Evolutionary conservation across 176 grass and related monocot genomes (phyloP), one percentile per base, ranked within the genome.

Genomic region (Oryza meridionalis): DNA sequence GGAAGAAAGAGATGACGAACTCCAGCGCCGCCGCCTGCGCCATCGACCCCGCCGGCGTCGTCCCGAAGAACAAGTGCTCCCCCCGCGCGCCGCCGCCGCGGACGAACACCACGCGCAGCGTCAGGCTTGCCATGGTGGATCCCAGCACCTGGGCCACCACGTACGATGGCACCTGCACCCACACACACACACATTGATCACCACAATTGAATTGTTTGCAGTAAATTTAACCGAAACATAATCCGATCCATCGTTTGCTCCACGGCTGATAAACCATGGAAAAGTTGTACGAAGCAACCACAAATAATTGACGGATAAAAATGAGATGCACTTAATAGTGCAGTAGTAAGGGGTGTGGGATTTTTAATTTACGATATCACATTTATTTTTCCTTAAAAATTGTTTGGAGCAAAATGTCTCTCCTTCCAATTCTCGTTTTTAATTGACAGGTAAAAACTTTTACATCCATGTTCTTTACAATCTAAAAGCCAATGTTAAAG

Each of bases 1-100:
- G 96, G 83, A 81, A 88, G 85, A 95, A 98, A 27, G 93, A 83
- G 82, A 96, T 90, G 76, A 96, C 71, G 91, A 99, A 89, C 85
- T 99, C 93, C 0, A 95, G 71, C 65, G 76, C 83, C 12, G 92
- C 27, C n/a, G 93, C 94, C 79, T 98, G 93, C 69, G 84, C 10
- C 19, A 77, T 67, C 4, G 93, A 85, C 11, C 93, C 93, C 1
- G 87, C 7, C 27, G 96, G 91, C 44, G 87, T 21, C 17, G 91
- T 98, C 9, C 96, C 93, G 6, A 77, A 67, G 62, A 92, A 29
- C 27, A 29, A 96, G 78, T 85, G 87, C 42, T 90, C 88, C 7
- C 6, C 88, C 5, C 3, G 87, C 38, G 65, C 65, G 31, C 87
- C 86, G 61, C 89, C 65, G 31, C 87, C 86, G 50, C 89, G 84